These are phyloP conservation scores for Hamigera avellanea DNA, from an alignment of 495 filamentous ascomycete species.

Conservation along the genomic window DNA sequence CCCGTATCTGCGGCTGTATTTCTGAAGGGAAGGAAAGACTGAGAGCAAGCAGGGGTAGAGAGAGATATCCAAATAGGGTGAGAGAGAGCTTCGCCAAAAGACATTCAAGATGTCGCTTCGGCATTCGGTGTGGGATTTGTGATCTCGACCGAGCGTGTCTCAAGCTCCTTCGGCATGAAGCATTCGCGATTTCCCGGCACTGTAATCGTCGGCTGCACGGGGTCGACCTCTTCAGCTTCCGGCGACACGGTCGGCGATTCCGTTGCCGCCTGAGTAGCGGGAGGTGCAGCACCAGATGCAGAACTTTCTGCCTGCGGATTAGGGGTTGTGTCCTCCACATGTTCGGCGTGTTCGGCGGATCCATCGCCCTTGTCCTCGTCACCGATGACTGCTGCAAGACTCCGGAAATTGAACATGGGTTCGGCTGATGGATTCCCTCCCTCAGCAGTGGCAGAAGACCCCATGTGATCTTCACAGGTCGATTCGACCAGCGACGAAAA, in stretches of 20 bases:
- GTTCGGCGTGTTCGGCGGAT: slow-evolving; percentile 34
- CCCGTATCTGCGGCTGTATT: not conserved
- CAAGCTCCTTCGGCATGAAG: slow-evolving; percentile 24
- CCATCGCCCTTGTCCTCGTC: slow-evolving; percentile 43
- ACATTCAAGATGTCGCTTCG: slow-evolving; percentile 19
- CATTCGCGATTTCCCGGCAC: slow-evolving; percentile 6
- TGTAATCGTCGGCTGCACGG: slow-evolving; percentile 5
- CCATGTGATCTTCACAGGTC: slow-evolving; percentile 35
- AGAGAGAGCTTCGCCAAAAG: not conserved
- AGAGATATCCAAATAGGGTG: not conserved
- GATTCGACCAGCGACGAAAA: slow-evolving; percentile 64
- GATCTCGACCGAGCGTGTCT: slow-evolving; percentile 30
- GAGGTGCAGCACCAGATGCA: slow-evolving; percentile 10
- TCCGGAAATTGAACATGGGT: slow-evolving; percentile 85
- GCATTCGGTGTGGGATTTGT: slow-evolving; percentile 12
- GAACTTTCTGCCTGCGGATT: slow-evolving; percentile 14
- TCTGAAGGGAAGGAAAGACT: not conserved
- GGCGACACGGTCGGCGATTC: not conserved
- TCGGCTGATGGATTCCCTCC: slow-evolving; percentile 50
- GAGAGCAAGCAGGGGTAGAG: slow-evolving; percentile 1
- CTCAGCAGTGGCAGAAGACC: slow-evolving; percentile 22
- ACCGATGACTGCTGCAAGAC: slow-evolving; percentile 75
- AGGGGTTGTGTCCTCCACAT: slow-evolving; percentile 6
- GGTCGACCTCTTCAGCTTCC: slow-evolving; percentile 2
- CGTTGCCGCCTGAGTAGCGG: slow-evolving; percentile 8